Conservation (phyloP, 1,139 yeast genomes). For the Saccharomyces hybrid region DNA sequence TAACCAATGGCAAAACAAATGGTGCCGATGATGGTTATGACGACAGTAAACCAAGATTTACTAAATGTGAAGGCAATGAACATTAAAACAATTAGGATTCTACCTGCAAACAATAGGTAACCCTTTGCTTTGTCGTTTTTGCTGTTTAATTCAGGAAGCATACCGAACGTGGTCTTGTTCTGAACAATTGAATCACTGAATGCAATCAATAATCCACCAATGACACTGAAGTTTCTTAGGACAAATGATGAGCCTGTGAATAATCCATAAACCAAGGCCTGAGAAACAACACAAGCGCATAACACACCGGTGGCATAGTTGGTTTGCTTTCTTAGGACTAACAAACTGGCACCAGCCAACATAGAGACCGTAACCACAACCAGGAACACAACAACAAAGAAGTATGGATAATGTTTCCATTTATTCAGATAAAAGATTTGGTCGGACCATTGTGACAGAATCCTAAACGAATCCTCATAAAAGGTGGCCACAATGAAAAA, state of each 20-base stretch:
- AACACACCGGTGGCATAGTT: conserved; percentile 67
- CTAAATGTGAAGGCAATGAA: conserved; percentile 81
- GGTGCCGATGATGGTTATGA: conserved; percentile 63
- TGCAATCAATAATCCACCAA: conserved; percentile 88
- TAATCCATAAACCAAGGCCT: conserved; percentile 85
- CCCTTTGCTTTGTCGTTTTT: conserved; percentile 71
- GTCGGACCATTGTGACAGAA: conserved; percentile 82
- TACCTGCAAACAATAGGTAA: conserved; percentile 80
- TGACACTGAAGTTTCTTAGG: conserved; percentile 78
- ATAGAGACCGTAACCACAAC: conserved; percentile 58
- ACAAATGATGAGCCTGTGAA: conserved; percentile 76
- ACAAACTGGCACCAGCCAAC: conserved; percentile 64
- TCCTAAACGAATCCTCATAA: conserved; percentile 81
- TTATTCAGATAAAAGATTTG: conserved; percentile 80
- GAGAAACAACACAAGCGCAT: conserved; percentile 65
- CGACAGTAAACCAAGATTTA: conserved; percentile 61
- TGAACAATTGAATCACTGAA: conserved; percentile 83
- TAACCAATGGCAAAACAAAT: conserved; percentile 83
- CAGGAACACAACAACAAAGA: conserved; percentile 68
- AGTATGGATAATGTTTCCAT: conserved; percentile 72
- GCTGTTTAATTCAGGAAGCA: conserved; percentile 73
- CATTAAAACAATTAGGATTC: conserved; percentile 75
- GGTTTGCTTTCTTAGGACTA: conserved; percentile 64
- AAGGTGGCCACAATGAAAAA: conserved; percentile 90
- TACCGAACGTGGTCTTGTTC: conserved; percentile 75